Conservation (phyloP, 345 rosid genomes). For the Pistacia vera region DNA sequence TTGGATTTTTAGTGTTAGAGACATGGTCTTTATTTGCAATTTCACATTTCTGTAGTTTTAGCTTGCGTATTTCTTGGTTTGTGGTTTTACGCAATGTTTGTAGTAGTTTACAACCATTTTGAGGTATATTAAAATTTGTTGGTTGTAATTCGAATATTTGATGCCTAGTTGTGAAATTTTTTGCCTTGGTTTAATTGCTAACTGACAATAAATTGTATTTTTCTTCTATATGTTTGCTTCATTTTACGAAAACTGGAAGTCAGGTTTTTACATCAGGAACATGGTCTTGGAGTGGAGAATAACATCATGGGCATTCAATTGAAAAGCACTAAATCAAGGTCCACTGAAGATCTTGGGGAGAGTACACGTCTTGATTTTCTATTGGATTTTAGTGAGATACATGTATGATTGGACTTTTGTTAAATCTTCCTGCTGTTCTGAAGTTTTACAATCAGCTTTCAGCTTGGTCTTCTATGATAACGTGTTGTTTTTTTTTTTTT, state of each 20-base stretch:
- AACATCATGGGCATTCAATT: constrained; percentile 84
- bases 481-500: constrained; percentile 13
- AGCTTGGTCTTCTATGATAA: constrained; percentile 19
- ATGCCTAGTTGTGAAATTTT: constrained; percentile 5
- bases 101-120: neutral
- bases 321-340: constrained; percentile 66
- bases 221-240: constrained; percentile 64
- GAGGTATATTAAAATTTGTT: neutral
- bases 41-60: neutral
- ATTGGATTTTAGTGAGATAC: constrained; percentile 91
- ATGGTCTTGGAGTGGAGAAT: constrained; percentile 65
- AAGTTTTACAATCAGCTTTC: constrained; percentile 17
- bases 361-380: constrained; percentile 89
- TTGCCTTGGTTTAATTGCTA: neutral
- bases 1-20: neutral
- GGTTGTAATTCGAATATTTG: neutral
- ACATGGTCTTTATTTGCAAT: neutral
- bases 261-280: constrained; percentile 73
- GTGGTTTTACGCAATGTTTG: neutral
- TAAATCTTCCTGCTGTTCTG: constrained; percentile 27
- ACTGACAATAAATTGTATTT: constrained; percentile 11
- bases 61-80: neutral
- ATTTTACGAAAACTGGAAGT: constrained; percentile 79
- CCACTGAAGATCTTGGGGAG: constrained; percentile 88
- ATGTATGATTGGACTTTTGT: constrained; percentile 52